Percentiles rank a stretch among this genome's conserved stretches.
Conservation (phyloP, 83 land plant species). For the Larix sibirica region DNA sequence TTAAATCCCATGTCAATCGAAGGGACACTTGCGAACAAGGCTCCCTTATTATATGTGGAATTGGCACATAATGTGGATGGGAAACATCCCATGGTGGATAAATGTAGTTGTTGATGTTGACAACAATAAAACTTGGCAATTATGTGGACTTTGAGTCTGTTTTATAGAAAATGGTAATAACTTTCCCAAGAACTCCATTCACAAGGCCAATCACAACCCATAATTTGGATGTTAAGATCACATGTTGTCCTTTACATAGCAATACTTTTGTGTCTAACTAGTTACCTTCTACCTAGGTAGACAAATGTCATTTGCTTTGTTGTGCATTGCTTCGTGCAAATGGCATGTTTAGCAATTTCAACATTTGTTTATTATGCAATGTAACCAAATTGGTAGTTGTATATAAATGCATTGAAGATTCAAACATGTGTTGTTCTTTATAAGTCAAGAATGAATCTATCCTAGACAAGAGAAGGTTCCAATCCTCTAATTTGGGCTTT, state of each 20-base stretch:
- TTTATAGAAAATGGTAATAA: background rate
- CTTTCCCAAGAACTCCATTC: background rate
- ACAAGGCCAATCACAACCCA: background rate
- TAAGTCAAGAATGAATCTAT: too few relatives aligned
- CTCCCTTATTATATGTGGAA: background rate
- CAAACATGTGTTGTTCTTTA: too few relatives aligned
- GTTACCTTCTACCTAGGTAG: background rate
- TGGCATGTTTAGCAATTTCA: background rate
- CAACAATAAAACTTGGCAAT: background rate
- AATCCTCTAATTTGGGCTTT: too few relatives aligned
- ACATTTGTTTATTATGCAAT: background rate
- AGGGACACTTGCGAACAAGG: background rate
- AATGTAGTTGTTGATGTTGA: background rate
- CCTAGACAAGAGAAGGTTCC: too few relatives aligned
- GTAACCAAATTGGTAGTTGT: background rate
- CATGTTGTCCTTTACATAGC: constrained; percentile 14
- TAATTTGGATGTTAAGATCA: background rate
- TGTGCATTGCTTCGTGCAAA: background rate
- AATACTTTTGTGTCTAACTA: constrained; percentile 21
- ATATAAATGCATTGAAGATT: background rate
- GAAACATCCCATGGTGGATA: background rate
- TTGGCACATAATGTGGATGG: background rate
- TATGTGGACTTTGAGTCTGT: background rate
- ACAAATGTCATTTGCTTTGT: background rate
- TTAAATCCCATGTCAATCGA: background rate